Conservation (phyloP, 2,329 filamentous ascomycete genomes). For the Blastomyces gilchristii region DNA sequence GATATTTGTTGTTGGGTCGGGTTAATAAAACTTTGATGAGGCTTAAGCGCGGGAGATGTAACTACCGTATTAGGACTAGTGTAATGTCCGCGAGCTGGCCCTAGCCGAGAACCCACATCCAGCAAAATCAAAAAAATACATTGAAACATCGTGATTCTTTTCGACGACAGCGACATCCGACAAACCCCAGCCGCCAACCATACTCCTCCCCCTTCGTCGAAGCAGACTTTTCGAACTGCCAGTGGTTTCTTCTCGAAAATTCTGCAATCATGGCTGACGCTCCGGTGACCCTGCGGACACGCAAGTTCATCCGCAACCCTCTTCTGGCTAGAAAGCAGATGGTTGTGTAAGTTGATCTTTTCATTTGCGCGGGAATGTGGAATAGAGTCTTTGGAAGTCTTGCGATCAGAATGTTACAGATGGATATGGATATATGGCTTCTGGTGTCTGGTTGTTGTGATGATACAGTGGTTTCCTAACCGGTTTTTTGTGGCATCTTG, state of each 20-base stretch:
- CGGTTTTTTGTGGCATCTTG: slow-evolving; percentile 5
- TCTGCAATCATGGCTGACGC: slow-evolving; percentile 74
- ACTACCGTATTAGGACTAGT: slow-evolving; percentile 22
- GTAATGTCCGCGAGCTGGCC: slow-evolving; percentile 14
- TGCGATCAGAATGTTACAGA: slow-evolving; percentile 5
- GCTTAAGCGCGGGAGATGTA: slow-evolving; percentile 11
- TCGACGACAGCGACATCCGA: slow-evolving; percentile 25
- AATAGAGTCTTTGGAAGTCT: background rate
- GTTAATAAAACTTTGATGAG: background rate
- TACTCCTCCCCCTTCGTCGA: slow-evolving; percentile 18
- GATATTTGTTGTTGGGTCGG: background rate
- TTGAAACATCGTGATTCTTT: slow-evolving; percentile 10
- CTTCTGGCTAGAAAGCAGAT: slow-evolving; percentile 98
- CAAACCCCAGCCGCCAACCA: slow-evolving; percentile 20
- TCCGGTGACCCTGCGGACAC: slow-evolving; percentile 80
- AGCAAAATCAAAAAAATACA: slow-evolving; percentile 33
- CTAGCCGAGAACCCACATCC: slow-evolving; percentile 36
- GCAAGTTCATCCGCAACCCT: slow-evolving; percentile 99
- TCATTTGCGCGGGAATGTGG: slow-evolving; percentile 9
- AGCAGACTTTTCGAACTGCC: slow-evolving; percentile 21
- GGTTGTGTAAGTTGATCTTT: slow-evolving; percentile 72
- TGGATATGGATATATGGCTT: slow-evolving; percentile 4
- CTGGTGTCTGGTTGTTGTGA: background rate
- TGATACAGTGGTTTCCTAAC: slow-evolving; percentile 15
- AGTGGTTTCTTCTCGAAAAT: slow-evolving; percentile 23